These are phyloP conservation scores for Globisporangium mamillatum DNA, from an alignment of 352 stramenopile genomes.

Conservation along the genomic window DNA sequence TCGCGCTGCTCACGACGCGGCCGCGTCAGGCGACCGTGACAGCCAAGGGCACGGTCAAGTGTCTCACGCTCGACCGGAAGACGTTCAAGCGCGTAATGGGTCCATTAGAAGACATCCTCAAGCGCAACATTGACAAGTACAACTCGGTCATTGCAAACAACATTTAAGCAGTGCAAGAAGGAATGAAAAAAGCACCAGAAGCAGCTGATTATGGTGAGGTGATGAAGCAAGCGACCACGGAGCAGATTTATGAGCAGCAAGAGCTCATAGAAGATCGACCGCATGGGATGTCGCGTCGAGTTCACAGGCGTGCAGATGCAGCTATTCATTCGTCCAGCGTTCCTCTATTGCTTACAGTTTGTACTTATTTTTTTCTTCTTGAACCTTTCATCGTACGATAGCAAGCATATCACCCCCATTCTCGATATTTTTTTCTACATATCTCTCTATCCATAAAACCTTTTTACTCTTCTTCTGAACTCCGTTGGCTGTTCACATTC, in stretches of 20 bases:
- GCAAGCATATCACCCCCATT: conserved; percentile 4
- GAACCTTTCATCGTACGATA: conserved; percentile 12
- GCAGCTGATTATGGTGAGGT: not conserved
- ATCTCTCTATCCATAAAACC: conserved; percentile 9
- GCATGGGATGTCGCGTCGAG: not conserved
- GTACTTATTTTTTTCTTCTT: not conserved
- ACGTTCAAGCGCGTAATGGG: conserved; percentile 92
- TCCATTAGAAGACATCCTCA: conserved; percentile 87
- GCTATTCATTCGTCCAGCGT: not conserved
- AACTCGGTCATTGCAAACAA: conserved; percentile 89
- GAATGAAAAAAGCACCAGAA: not conserved
- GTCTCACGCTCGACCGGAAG: conserved; percentile 89
- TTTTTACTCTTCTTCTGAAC: not conserved
- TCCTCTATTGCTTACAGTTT: not conserved
- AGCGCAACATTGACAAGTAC: conserved; percentile 91
- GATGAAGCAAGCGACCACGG: not conserved
- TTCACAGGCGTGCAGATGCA: not conserved
- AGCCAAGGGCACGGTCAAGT: conserved; percentile 84
- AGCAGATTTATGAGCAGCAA: not conserved
- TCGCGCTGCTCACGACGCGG: conserved; percentile 92
- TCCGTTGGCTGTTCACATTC: not conserved
- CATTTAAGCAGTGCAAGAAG: conserved; percentile 49
- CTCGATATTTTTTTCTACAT: conserved; percentile 4
- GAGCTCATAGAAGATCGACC: not conserved
- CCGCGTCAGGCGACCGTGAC: conserved; percentile 89